Conservation (phyloP, 1,284 basidiomycete genomes). For the Pholiota adiposa region DNA sequence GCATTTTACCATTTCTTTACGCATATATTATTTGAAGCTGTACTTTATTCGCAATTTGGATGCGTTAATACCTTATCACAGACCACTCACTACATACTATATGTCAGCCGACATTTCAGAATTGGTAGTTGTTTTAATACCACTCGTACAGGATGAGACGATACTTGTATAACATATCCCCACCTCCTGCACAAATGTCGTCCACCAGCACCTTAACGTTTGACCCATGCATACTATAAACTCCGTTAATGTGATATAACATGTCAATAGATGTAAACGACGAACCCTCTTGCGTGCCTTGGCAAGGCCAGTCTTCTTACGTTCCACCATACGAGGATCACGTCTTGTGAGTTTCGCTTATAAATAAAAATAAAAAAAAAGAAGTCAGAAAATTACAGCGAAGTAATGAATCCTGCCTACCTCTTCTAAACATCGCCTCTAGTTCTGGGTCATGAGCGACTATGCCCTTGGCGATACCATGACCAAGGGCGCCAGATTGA, state of each 20-base stretch:
- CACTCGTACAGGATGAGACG: slow-evolving; percentile 25
- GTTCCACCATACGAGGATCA: slow-evolving; percentile 97
- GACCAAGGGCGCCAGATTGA: slow-evolving; percentile 88
- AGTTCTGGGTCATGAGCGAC: slow-evolving; percentile 72
- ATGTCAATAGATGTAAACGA: slow-evolving; percentile 29
- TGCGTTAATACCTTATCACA: slow-evolving; percentile 15
- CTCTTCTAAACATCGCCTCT: slow-evolving; percentile 70
- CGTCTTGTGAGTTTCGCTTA: slow-evolving; percentile 90
- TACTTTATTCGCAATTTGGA: slow-evolving; percentile 20
- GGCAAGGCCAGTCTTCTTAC: slow-evolving; percentile 92
- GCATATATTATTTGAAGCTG: slow-evolving; percentile 18
- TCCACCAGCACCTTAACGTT: slow-evolving; percentile 65
- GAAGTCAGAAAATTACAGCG: slow-evolving; percentile 10
- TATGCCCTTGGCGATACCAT: slow-evolving; percentile 85
- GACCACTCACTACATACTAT: slow-evolving; percentile 21
- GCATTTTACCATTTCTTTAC: slow-evolving; percentile 11
- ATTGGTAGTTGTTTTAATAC: slow-evolving; percentile 21
- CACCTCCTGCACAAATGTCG: slow-evolving; percentile 10
- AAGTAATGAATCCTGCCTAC: slow-evolving; percentile 44
- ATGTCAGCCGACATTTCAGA: slow-evolving; percentile 18
- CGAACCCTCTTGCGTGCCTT: slow-evolving; percentile 92
- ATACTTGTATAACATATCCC: slow-evolving; percentile 20
- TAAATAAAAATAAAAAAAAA: slow-evolving; percentile 22
- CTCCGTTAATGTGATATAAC: slow-evolving; percentile 8
- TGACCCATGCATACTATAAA: slow-evolving; percentile 90